Evolutionary conservation across 169 alveolate genomes (phyloP), one percentile per base, ranked within the genome.

Genomic region (Pseudocohnilembus persalinus): DNA sequence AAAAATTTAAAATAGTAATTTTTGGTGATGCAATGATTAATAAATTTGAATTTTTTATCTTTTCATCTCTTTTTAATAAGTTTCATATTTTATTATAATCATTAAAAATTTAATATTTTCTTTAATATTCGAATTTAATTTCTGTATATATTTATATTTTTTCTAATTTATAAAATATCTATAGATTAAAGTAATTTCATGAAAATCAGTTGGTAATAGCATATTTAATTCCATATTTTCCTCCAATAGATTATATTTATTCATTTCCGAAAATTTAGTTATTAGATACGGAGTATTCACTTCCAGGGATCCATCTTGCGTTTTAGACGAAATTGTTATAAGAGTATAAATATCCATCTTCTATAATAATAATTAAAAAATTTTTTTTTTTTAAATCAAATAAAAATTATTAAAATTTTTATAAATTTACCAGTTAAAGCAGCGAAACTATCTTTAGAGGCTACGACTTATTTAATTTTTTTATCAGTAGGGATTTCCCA

Each of bases 211-310:
- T 77, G 27, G 63, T 85, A 26, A 85, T 72, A 73, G 89, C 89
- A 78, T 34, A 85, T 34, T 82, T 80, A 78, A 77, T 85, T 31
- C 89, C 77, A 85, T 85, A 85, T 33, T 77, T 27, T 33, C 89
- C 89, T 29, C 89, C 89, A 20, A 85, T 33, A 33, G 77, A 75
- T 24, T 33, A 33, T 29, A 85, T 77, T 74, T 79, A 49, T 25
- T 75, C 74, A 29, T 79, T 29, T 75, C 33, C 68, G 68, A 85
- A 80, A 16, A 31, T 27, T 0, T 64, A 31, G 28, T 30, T 77
- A 29, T 85, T 81, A 30, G 76, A 49, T 1, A 35, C 68, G 4
- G 64, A 68, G 49, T 72, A 64, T 1, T 83, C 89, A 75, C 79
- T 85, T 33, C 75, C 72, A 28, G 78, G 78, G 64, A 78, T 85